Evolutionary conservation across 1,139 yeast species (phyloP), one percentile per base, ranked within the genome.

Genomic region (Geotrichum macrosporum): DNA sequence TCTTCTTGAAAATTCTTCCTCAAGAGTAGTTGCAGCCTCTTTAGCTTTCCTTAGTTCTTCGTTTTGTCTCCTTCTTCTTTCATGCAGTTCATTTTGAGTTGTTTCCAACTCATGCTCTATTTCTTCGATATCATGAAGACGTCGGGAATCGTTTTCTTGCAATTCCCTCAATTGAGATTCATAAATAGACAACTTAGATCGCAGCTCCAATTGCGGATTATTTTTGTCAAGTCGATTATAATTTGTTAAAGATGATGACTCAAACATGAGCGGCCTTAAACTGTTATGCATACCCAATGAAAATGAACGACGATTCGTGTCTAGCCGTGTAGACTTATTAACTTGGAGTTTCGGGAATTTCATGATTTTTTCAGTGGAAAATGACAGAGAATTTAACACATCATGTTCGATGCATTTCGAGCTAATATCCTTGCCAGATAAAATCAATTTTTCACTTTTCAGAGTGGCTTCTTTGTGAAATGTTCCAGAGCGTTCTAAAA

Each of bases 81-180:
- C 24, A 8, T 39, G 41, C 4, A 45, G 44, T 13, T 45, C 48
- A 5, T 31, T 20, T 16, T 45, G 40, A 1, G 44, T 35, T 9
- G 34, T 18, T 20, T 39, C 48, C 6, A 45, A 27, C 33, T 45
- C 48, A 13, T 39, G 44, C 24, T 45, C 48, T 15, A 45, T 39
- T n/a, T 18, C 48, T 20, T 45, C 48, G 20, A 45, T 27, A 15
- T 39, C 36, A 4, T 45, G 42, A 1, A 39, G 32, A 16, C 48
- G 38, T 26, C 35, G 26, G 5, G 21, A 16, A 18, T 45, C 48
- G 21, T 35, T 39, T 18, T 39, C 44, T 21, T 39, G 44, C 24
- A 45, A 19, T 15, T 33, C 40, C n/a, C 34, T 13, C 3, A 45
- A 39, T 18, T 39, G 48, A 2, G 30, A n/a, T 24, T 39, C 48